phyloP scores from a whole-genome alignment of 1,284 basidiomycete species.

The Apiotrichum brassicae region DNA sequence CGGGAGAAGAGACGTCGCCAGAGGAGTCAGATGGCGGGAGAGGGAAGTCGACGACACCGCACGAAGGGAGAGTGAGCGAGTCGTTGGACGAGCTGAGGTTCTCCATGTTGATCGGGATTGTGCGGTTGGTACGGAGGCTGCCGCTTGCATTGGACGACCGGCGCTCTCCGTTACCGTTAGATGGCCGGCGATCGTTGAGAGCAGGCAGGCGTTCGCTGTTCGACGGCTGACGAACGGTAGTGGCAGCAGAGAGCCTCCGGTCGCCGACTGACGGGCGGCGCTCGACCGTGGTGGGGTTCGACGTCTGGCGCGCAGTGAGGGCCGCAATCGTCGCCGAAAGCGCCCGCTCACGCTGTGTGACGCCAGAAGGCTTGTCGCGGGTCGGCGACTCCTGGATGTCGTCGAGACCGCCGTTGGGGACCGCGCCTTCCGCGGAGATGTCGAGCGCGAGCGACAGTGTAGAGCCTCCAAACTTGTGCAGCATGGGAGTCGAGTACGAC shows the following conservation, averaged over 20 bases:
- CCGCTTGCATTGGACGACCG: background rate
- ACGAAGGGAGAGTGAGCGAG: constrained; percentile 8
- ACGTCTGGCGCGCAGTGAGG: constrained; percentile 3
- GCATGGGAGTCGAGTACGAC: constrained; percentile 20
- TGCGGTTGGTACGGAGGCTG: background rate
- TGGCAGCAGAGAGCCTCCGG: too few species aligned
- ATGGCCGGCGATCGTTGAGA: too few species aligned
- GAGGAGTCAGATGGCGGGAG: constrained; percentile 18
- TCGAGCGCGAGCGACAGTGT: constrained; percentile 17
- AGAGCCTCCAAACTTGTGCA: constrained; percentile 21
- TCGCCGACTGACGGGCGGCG: background rate
- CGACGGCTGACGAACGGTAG: too few species aligned
- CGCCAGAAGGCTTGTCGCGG: background rate
- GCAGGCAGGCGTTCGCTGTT: too few species aligned
- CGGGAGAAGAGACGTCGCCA: constrained; percentile 13
- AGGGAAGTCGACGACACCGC: constrained; percentile 16
- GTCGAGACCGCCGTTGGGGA: constrained; percentile 1
- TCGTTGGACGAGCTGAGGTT: constrained; percentile 18
- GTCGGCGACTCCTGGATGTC: constrained; percentile 10
- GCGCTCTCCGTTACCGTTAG: too few species aligned
- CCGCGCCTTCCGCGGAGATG: constrained; percentile 9
- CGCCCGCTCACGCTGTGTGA: constrained; percentile 6
- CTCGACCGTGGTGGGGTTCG: background rate
- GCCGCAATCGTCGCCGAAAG: constrained; percentile 11
- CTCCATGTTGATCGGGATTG: constrained; percentile 17